Evolutionary conservation across 75 land plant species (phyloP), one percentile per base, ranked within the genome.

Genomic region (Gnetum montanum): DNA sequence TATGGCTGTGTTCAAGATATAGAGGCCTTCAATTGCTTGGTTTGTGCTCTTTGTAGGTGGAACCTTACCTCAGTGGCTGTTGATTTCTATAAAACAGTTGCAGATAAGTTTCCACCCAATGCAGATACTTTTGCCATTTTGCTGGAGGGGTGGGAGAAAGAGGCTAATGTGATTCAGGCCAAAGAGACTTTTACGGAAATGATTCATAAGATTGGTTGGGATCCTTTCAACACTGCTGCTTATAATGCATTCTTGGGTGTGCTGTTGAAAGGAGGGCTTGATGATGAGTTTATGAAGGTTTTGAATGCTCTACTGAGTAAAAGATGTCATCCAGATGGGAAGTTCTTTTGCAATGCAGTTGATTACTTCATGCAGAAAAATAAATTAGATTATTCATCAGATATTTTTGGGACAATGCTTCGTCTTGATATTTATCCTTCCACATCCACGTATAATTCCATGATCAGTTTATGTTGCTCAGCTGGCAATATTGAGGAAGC

Each of bases 391-490:
- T 24, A 49, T n/a, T 46, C 70, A 5, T 19, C 19, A 1, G 31
- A 29, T 31, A 15, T 50, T 30, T 50, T 50, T n/a, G 55, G 31
- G 1, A 66, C 72, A 61, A 61, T 55, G 15, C 26, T 46, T 36
- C 51, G 58, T 34, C 18, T 58, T 13, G 59, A 46, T 2, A 60
- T 6, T 30, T 34, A 6, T 4, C 72, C 75, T 0, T 65, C 72
- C 57, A 54, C 52, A 0, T 27, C 34, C 13, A 67, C 76, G 64
- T 80, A 71, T 46, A 80, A 80, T 47, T 60, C 57, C 0, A 67
- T 80, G 78, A 75, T 80, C 26, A 5, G 54, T 1, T 31, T 72
- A 47, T 35, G 64, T 31, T 75, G 75, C 49, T 35, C 64, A 16
- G n/a, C 8, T 5, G 40, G 50, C 3, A 35, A 65, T 38, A n/a